Conservation (phyloP, 2,329 filamentous ascomycete genomes). For the Fusarium pseudograminearum region DNA sequence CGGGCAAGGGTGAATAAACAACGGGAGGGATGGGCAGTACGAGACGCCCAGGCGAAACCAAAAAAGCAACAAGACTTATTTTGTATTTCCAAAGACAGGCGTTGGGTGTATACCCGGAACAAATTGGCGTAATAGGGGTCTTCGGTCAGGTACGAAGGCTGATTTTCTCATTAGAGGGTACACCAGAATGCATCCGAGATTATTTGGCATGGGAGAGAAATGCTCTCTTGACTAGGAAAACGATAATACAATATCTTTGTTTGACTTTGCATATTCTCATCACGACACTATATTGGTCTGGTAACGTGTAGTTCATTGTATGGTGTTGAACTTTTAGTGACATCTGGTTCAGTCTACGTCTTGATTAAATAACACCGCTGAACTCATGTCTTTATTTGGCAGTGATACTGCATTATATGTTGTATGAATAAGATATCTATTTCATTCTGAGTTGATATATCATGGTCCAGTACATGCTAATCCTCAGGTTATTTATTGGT, state of each 20-base stretch:
- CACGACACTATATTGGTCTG: neutral
- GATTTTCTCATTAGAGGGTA: neutral
- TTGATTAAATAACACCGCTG: neutral
- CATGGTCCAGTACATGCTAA: neutral
- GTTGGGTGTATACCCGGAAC: constrained; percentile 44
- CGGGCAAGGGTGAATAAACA: constrained; percentile 66
- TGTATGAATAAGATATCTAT: neutral
- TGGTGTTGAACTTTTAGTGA: neutral
- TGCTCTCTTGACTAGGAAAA: neutral
- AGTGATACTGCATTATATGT: neutral
- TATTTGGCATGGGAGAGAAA: neutral
- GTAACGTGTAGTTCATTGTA: neutral
- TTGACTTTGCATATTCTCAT: neutral
- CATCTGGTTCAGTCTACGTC: neutral
- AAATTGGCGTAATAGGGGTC: constrained; percentile 34
- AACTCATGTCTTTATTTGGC: too few species aligned
- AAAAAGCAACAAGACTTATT: neutral
- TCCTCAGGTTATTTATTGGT: too few species aligned
- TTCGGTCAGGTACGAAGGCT: neutral
- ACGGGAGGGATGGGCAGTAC: neutral
- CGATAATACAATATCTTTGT: neutral
- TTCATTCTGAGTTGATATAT: neutral
- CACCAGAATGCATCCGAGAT: constrained; percentile 1
- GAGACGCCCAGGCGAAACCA: neutral
- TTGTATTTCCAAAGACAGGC: constrained; percentile 31